Conservation (phyloP, 148 eudicot genomes). For the Fallopia convolvulus region DNA sequence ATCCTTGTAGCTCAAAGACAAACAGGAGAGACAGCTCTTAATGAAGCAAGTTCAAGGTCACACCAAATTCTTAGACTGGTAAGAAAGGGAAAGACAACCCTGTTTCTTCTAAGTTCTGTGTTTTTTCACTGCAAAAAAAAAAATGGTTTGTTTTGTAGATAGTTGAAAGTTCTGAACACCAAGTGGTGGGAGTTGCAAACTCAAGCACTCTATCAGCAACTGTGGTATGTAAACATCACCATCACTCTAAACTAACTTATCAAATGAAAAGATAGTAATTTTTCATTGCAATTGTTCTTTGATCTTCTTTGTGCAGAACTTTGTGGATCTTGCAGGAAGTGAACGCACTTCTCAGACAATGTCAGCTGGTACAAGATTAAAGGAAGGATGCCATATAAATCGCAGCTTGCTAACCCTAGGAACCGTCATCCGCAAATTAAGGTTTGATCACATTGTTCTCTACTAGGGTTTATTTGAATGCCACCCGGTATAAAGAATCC, state of each 20-base stretch:
- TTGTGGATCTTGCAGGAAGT: slow-evolving; percentile 98
- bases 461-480: too few relatives aligned
- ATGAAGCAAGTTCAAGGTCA: slow-evolving; percentile 41
- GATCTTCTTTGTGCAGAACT: slow-evolving; percentile 44
- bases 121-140: neutral
- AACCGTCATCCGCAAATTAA: slow-evolving; percentile 79
- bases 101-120: neutral
- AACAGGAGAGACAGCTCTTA: slow-evolving; percentile 82
- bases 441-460: slow-evolving; percentile 29
- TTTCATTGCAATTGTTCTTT: neutral
- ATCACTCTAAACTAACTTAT: too few relatives aligned
- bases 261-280: too few relatives aligned
- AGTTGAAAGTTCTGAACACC: too few relatives aligned
- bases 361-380: slow-evolving; percentile 69
- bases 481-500: too few relatives aligned
- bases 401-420: slow-evolving; percentile 84
- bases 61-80: slow-evolving; percentile 30
- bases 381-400: slow-evolving; percentile 93
- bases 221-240: too few relatives aligned
- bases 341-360: slow-evolving; percentile 91
- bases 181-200: too few relatives aligned
- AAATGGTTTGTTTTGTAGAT: too few relatives aligned
- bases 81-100: slow-evolving; percentile 10
- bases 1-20: slow-evolving; percentile 79
- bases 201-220: too few relatives aligned